Evolutionary conservation across 2,329 filamentous ascomycete species (phyloP), one percentile per base, ranked within the genome.

Genomic region (Apiospora rasikravindrae): DNA sequence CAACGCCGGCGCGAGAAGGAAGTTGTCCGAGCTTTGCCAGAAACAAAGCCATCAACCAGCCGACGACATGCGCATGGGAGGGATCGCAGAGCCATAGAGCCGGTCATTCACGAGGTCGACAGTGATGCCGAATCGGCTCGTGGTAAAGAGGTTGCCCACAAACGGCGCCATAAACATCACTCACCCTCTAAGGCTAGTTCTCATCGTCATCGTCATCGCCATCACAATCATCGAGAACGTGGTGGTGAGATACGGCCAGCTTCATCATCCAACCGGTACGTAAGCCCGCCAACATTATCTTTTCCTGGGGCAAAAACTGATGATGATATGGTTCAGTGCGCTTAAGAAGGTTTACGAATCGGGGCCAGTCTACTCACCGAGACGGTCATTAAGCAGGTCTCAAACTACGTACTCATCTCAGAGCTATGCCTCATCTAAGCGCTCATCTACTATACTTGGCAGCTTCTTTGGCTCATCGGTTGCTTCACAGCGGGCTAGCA

Each of bases 381-480:
- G 78, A 71, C 78, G 78, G 10, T 70, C 79, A 22, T 76, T 81
- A 40, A 77, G 79, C 4, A 75, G 80, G 72, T 78, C 81, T 19
- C 80, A 82, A 68, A 81, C 81, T 37, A 80, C 80, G 51, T 57
- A 78, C 81, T 80, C 82, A 19, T 78, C 81, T 69, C 80, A 81
- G 33, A 84, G 82, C 76, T 78, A 77, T 72, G 81, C 82, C 70
- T 82, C 83, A 24, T 78, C 80, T 64, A 82, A 75, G 73, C 80
- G 78, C 40, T 82, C 83, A 24, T 81, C 80, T 29, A 70, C 75
- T 49, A 78, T 82, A 71, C 77, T 83, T 71, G 80, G 79, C 42
- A 81, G 75, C 73, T 78, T 80, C 71, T 78, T 81, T 74, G 78
- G 75, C 57, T 70, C 51, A 22, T 64, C 69, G 69, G 73, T 76